Base-by-base conservation (phyloP, 2,329 filamentous ascomycete species). In the Claviceps maximensis region DNA sequence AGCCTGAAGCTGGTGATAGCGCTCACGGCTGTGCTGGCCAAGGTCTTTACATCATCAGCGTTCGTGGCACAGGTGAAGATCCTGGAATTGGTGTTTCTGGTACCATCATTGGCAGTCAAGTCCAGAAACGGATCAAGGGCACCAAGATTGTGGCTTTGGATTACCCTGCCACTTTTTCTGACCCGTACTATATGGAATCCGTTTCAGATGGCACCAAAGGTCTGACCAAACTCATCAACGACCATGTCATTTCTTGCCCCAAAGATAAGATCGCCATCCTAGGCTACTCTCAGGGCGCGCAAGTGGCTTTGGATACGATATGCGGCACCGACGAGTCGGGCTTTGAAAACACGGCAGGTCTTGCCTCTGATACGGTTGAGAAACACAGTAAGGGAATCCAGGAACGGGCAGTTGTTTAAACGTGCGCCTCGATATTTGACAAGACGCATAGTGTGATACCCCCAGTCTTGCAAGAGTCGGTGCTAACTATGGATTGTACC, bases 251-350 rank as follows among this genome's bases (percentile, higher is more conserved):
- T 31, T 59, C 59, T 4, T 73, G 71, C 41, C 69, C 70, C 8
- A 56, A 65, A n/a, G 62, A 61, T 51, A 71, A 71, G 60, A 61
- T 73, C 48, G 70, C 68, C 4, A 57, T 73, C 31, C 48, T 73
- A 46, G 71, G 70, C 1, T 73, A 69, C 54, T 73, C 71, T 2
- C 71, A 73, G 65, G 71, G 71, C 36, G 70, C 69, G 0, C 70
- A 73, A 36, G 58, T 73, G 36, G 54, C 64, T 1, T 58, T 58
- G 44, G 69, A 73, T 38, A 60, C 63, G 8, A 60, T 73, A 45
- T 73, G 71, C 56, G 71, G 71, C 2, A 62, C 62, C 19, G 56
- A 58, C 17, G 66, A 64, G 21, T 57, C 51, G 0, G 47, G 52
- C 29, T 69, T 69, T 50, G 60, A 60, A 29, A 57, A 58, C 12